These are phyloP conservation scores for Globisporangium polare DNA, from an alignment of 352 stramenopile genomes.

Conservation along the genomic window DNA sequence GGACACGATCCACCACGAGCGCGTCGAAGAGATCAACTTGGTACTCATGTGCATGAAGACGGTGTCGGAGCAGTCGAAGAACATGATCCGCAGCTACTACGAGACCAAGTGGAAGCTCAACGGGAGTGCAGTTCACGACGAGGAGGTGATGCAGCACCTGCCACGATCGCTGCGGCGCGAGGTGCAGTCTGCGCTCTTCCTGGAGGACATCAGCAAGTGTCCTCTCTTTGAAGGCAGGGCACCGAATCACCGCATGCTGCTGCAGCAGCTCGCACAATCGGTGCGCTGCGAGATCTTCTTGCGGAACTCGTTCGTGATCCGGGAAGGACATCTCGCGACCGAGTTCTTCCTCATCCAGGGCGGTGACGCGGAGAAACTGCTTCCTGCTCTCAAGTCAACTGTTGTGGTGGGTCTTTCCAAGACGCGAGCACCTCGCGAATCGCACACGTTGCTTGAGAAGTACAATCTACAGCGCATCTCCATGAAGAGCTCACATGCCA, in stretches of 20 bases:
- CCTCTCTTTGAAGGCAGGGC: slow-evolving; percentile 22
- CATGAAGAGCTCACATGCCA: not conserved
- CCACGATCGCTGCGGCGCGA: slow-evolving; percentile 39
- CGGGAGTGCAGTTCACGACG: slow-evolving; percentile 44
- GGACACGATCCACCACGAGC: slow-evolving; percentile 37
- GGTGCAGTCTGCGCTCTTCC: slow-evolving; percentile 31
- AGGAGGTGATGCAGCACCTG: slow-evolving; percentile 45
- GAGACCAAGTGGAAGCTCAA: slow-evolving; percentile 74
- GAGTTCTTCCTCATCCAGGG: slow-evolving; percentile 70
- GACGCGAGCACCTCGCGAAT: not conserved
- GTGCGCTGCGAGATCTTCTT: slow-evolving; percentile 59
- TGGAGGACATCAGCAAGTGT: slow-evolving; percentile 30
- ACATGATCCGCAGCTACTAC: slow-evolving; percentile 56
- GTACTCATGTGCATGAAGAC: slow-evolving; percentile 38
- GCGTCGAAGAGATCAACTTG: slow-evolving; percentile 61
- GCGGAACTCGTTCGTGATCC: slow-evolving; percentile 45
- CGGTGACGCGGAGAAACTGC: slow-evolving; percentile 51
- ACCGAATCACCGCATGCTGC: slow-evolving; percentile 15
- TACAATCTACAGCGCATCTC: slow-evolving; percentile 2
- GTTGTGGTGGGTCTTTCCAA: slow-evolving; percentile 5
- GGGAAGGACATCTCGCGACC: slow-evolving; percentile 49
- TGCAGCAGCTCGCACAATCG: slow-evolving; percentile 27
- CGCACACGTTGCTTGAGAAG: not conserved
- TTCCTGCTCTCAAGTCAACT: slow-evolving; percentile 26
- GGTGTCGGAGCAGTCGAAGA: slow-evolving; percentile 46